Conservation (phyloP, 768 basidiomycete genomes). For the Piloderma croceum region DNA sequence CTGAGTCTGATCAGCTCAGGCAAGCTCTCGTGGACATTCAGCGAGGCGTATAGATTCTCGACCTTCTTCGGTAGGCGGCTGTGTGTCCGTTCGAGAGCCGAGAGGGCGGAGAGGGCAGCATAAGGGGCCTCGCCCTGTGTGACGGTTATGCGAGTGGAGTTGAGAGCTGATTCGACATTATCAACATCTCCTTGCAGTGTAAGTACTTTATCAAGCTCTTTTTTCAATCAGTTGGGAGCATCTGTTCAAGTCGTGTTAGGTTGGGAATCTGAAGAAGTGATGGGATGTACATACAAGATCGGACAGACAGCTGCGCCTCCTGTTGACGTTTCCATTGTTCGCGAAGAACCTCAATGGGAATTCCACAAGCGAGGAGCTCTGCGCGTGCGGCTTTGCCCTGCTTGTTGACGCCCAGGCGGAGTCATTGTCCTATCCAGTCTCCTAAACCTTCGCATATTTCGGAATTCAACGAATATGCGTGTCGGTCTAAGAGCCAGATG, state of each 20-base stretch:
- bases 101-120: slow-evolving; percentile 11
- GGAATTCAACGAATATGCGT: slow-evolving; percentile 19
- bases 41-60: slow-evolving; percentile 27
- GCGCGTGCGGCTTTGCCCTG: slow-evolving; percentile 12
- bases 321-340: slow-evolving; percentile 31
- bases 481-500: slow-evolving; percentile 32
- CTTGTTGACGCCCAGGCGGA: slow-evolving; percentile 8
- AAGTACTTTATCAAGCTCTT: slow-evolving; percentile 28
- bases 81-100: slow-evolving; percentile 17
- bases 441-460: slow-evolving; percentile 27
- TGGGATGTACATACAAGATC: slow-evolving; percentile 20
- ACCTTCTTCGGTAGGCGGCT: slow-evolving; percentile 17
- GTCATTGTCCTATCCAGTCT: slow-evolving; percentile 24
- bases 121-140: slow-evolving; percentile 1
- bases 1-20: slow-evolving; percentile 28
- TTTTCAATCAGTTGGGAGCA: slow-evolving; percentile 24
- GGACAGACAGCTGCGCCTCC: slow-evolving; percentile 24
- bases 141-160: slow-evolving; percentile 8
- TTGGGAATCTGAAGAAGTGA: not conserved
- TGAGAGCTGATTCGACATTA: slow-evolving; percentile 17
- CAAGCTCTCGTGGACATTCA: slow-evolving; percentile 28
- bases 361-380: slow-evolving; percentile 13
- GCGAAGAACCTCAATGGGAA: slow-evolving; percentile 16
- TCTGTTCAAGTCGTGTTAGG: slow-evolving; percentile 11
- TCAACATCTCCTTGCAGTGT: slow-evolving; percentile 26